Conservation (phyloP, 345 rosid genomes). For the Gossypium ekmanianum region DNA sequence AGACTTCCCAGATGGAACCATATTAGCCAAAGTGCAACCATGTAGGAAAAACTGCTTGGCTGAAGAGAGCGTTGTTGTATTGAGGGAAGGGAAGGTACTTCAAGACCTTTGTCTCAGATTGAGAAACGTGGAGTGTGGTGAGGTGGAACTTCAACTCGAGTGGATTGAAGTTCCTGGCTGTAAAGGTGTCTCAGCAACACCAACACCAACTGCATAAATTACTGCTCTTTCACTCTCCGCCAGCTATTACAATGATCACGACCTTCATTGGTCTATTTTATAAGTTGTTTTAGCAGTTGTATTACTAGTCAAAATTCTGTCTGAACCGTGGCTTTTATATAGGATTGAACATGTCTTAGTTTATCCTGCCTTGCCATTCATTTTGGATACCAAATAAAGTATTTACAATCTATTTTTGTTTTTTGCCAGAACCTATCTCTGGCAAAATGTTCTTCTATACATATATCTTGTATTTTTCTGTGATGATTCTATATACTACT, state of each 20-base stretch:
- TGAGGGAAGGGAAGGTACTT: constrained; percentile 46
- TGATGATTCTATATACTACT: too few species aligned
- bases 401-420: not conserved
- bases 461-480: not conserved
- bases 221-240: too few species aligned
- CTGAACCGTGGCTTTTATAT: not conserved
- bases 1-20: constrained; percentile 55
- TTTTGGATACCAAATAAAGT: not conserved
- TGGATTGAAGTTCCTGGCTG: constrained; percentile 84
- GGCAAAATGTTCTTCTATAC: not conserved
- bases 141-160: constrained; percentile 76
- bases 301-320: not conserved
- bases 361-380: not conserved
- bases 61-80: constrained; percentile 52
- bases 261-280: too few species aligned
- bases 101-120: constrained; percentile 71
- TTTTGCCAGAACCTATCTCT: not conserved
- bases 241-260: too few species aligned
- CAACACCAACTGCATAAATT: too few species aligned
- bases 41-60: constrained; percentile 61
- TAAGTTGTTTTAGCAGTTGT: not conserved
- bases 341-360: constrained; percentile 9
- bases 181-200: constrained; percentile 33
- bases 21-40: constrained; percentile 49
- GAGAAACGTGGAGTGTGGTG: constrained; percentile 83